Evolutionary conservation across 2,329 filamentous ascomycete species (phyloP), one percentile per base, ranked within the genome.

Genomic region (Aspergillus sp.): DNA sequence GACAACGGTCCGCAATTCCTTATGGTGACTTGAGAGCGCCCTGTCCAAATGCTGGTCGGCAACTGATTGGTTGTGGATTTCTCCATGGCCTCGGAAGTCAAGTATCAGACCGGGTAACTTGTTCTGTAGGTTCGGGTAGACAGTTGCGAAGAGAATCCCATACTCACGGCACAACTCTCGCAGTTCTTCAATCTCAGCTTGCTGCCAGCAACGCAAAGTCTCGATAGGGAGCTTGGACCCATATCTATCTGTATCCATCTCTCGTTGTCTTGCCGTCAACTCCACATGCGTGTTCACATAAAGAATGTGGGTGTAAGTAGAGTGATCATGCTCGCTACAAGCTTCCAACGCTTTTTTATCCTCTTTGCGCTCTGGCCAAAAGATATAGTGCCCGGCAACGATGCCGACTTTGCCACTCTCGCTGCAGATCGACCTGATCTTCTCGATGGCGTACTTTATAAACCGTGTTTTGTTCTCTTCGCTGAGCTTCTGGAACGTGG

Each of bases 351-450:
- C 33, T 1, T 1, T 5, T 8, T n/a, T 3, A 5, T 6, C n/a
- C 11, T 19, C 4, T 56, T 37, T 22, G 8, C 19, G 45, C 54
- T 80, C 74, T 0, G 59, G 4, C 81, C 82, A 86, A 61, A n/a
- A n/a, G n/a, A 87, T 82, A 65, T 75, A 81, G 65, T 88, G 83
- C 0, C 83, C 83, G 4, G 81, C 70, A 3, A 88, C 80, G 3
- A 88, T 63, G 1, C 69, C 84, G 5, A 69, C 60, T 7, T 27
- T 12, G 12, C 49, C 42, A 11, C 27, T 27, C 17, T 20, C 3
- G 3, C 7, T 13, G 3, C 49, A 52, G 5, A 4, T 15, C 8
- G 15, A 6, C 5, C 12, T 22, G 8, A 53, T 53, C 4, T 11
- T 33, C 1, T 24, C 6, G 4, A 53, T 53, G 12, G 55, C 49